phyloP scores from a whole-genome alignment of 176 grass and related monocot species.

The Ensete ventricosum region DNA sequence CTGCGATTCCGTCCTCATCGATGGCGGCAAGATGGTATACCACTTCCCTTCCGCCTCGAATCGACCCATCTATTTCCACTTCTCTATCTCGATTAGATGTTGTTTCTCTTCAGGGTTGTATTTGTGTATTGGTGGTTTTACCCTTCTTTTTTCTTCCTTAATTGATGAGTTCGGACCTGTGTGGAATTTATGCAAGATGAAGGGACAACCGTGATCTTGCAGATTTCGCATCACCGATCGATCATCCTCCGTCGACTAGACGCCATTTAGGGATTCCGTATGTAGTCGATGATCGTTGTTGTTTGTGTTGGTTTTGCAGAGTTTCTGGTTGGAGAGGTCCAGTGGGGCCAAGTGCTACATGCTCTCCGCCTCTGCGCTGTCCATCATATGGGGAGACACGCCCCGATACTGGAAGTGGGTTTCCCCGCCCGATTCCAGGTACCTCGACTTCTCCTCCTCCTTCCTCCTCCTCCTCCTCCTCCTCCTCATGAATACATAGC shows the following conservation, averaged over 20 bases:
- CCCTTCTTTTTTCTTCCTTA: not conserved
- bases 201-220: not conserved
- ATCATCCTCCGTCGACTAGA: not conserved
- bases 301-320: constrained; percentile 22
- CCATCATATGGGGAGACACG: constrained; percentile 15
- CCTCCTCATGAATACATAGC: not conserved
- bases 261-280: not conserved
- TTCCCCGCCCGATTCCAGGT: constrained; percentile 37
- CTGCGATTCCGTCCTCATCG: constrained; percentile 16
- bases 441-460: not conserved
- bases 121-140: not conserved
- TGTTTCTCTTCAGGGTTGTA: not conserved
- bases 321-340: constrained; percentile 33
- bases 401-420: constrained; percentile 49
- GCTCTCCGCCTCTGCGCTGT: constrained; percentile 33
- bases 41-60: too few species aligned
- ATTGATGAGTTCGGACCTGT: not conserved
- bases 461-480: not conserved
- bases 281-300: not conserved
- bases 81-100: not conserved
- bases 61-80: not conserved
- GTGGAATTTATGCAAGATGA: not conserved
- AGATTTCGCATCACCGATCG: not conserved
- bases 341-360: constrained; percentile 41
- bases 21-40: constrained; percentile 22